A percentile compares a stretch with the other conserved stretches of the same genome.
phyloP scores from a whole-genome alignment of 192 early-diverging fungal species.

The Backusella liffmaniae region DNA sequence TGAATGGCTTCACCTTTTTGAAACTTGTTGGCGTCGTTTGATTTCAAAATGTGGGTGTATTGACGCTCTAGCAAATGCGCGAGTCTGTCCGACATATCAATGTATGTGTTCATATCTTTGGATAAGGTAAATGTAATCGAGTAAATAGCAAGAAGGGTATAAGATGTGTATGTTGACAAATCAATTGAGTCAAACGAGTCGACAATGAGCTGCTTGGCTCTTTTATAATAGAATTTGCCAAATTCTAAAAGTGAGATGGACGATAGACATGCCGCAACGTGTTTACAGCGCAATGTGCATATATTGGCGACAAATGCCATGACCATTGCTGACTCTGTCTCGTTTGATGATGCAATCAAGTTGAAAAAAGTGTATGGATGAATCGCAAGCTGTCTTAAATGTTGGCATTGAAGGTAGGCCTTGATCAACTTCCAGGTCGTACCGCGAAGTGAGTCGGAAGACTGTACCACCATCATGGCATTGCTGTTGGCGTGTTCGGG shows the following conservation, averaged over 20 bases:
- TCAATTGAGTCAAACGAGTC: slow-evolving; percentile 3
- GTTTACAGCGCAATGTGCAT: slow-evolving; percentile 14
- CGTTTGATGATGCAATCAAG: neutral
- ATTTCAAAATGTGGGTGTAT: neutral
- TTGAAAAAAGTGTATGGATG: slow-evolving; percentile 12
- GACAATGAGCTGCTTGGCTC: slow-evolving; percentile 4
- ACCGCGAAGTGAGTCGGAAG: neutral
- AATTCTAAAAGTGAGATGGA: neutral
- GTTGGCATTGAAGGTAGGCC: slow-evolving; percentile 11
- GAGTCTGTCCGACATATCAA: neutral
- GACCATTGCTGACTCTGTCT: neutral
- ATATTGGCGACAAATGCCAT: slow-evolving; percentile 10
- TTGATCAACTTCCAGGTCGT: neutral
- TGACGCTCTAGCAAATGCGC: neutral
- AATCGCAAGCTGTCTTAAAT: slow-evolving; percentile 13
- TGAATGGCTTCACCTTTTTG: slow-evolving; percentile 1
- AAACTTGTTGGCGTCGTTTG: neutral
- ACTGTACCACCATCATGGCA: neutral
- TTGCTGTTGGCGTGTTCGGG: neutral
- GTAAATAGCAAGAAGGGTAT: slow-evolving; percentile 5
- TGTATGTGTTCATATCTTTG: neutral
- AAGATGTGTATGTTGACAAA: slow-evolving; percentile 3
- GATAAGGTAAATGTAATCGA: neutral
- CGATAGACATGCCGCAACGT: neutral
- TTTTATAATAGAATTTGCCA: slow-evolving; percentile 11